Evolutionary conservation across 306 rosid genomes (phyloP), one percentile per base, ranked within the genome.

Genomic region (Cucumis sativus): DNA sequence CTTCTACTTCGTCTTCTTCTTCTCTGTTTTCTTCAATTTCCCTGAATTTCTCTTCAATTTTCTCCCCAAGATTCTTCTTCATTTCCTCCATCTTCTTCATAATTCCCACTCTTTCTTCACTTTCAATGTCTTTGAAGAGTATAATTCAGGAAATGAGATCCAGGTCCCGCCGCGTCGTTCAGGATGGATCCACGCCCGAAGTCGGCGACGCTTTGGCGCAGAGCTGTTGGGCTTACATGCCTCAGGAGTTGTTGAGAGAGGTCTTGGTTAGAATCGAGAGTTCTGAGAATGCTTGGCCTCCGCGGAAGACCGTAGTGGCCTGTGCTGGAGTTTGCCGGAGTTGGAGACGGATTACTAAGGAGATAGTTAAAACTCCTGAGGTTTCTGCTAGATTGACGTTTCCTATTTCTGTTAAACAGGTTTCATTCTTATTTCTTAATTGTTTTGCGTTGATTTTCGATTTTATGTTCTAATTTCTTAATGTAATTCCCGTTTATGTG

Each of bases 181-280:
- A 81, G 81, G 88, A 85, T 45, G 54, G 81, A 78, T 80, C 83
- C 13, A 60, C 80, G 62, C 21, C 69, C 45, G 81, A 80, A 23
- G 14, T 43, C 41, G 74, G 83, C 52, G 90, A 89, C 82, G 93
- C 89, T 9, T 88, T 92, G 92, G 86, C 82, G 81, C 97, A 95
- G 87, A 95, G 99, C 83, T 95, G 93, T 78, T 95, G 99, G 99
- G 97, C 93, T 69, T 84, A 87, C 76, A 90, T 95, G 97, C 99
- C 99, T 0, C 92, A 82, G 10, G 99, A 95, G 96, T 91, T 95
- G 74, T 69, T 92, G 83, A 88, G 97, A 77, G 99, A 95, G 70
- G 97, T 95, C 74, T 82, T 95, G 6, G 81, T 92, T 81, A 89
- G 97, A 81, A 91, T 95, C 15, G 99, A 95, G 86, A 84, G 85